Percentiles rank a stretch among this genome's conserved stretches.
phyloP scores from a whole-genome alignment of 2,329 filamentous ascomycete genomes.

The Botryotinia calthae region DNA sequence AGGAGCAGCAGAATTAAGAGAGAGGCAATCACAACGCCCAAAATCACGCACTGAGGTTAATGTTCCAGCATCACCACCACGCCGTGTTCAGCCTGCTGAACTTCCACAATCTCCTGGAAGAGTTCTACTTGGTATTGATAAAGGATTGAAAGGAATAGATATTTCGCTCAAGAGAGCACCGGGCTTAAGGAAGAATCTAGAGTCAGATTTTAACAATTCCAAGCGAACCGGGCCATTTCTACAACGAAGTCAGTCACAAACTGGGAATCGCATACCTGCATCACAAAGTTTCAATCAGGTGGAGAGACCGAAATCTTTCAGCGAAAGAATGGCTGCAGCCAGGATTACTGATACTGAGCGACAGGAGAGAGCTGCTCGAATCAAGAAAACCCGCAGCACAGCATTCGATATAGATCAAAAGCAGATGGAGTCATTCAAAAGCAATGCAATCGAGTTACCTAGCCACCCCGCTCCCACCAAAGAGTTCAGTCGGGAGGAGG shows the following conservation, averaged over 20 bases:
- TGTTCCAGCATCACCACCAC: slow-evolving; percentile 74
- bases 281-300: slow-evolving; percentile 29
- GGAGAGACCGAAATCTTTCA: slow-evolving; percentile 63
- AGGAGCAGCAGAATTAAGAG: slow-evolving; percentile 21
- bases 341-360: slow-evolving; percentile 54
- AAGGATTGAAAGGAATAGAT: slow-evolving; percentile 75
- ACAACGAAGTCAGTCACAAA: slow-evolving; percentile 42
- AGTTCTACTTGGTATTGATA: slow-evolving; percentile 83
- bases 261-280: slow-evolving; percentile 26
- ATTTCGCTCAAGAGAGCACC: slow-evolving; percentile 78
- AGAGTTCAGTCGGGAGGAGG: slow-evolving; percentile 62
- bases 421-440: slow-evolving; percentile 60
- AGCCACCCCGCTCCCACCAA: slow-evolving; percentile 48
- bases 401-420: slow-evolving; percentile 56
- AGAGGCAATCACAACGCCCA: slow-evolving; percentile 30
- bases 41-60: slow-evolving; percentile 52
- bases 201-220: slow-evolving; percentile 34
- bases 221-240: slow-evolving; percentile 44
- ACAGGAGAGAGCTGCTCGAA: slow-evolving; percentile 51
- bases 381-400: slow-evolving; percentile 52
- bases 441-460: slow-evolving; percentile 54
- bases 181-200: slow-evolving; percentile 43
- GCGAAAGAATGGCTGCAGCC: slow-evolving; percentile 76
- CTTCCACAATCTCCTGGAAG: slow-evolving; percentile 73
- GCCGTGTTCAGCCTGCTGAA: slow-evolving; percentile 49